Conservation (phyloP, 257 asterid species). For the Handroanthus guayacan region DNA sequence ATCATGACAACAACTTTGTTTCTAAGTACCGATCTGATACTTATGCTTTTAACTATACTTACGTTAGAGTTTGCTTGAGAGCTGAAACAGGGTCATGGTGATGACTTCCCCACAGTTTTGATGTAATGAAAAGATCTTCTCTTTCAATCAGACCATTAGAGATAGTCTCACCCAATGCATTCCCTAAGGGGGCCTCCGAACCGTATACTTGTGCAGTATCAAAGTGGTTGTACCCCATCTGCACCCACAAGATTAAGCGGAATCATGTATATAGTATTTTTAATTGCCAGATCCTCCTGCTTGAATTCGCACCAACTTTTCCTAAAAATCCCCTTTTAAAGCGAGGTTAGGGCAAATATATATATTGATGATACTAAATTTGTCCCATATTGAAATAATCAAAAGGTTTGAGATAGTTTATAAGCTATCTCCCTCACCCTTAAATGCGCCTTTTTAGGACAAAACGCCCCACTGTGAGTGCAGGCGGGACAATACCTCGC, state of each 20-base stretch:
- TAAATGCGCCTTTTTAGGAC: no score
- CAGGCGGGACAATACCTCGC: no score
- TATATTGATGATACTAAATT: no score
- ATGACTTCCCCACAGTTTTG: slow-evolving; percentile 84
- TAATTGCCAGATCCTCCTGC: no score
- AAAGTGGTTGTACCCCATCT: slow-evolving; percentile 87
- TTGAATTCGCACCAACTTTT: no score
- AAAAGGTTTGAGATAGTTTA: no score
- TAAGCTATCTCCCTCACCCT: no score
- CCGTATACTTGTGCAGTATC: slow-evolving; percentile 89
- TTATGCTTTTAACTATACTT: slow-evolving; percentile 21
- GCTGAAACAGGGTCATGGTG: slow-evolving; percentile 87
- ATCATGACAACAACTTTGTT: neutral
- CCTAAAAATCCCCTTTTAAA: no score
- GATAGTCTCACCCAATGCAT: slow-evolving; percentile 61
- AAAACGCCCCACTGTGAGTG: no score
- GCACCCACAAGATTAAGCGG: slow-evolving; percentile 5
- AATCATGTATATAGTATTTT: neutral
- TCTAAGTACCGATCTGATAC: no score
- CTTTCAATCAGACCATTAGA: slow-evolving; percentile 51
- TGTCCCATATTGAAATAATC: no score
- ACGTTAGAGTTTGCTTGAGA: slow-evolving; percentile 68
- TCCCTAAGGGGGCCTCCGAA: slow-evolving; percentile 78
- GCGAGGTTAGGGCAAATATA: no score
- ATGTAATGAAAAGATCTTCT: slow-evolving; percentile 65